Conservation (phyloP, 2,329 filamentous ascomycete genomes). For the Leptographium radiaticola region DNA sequence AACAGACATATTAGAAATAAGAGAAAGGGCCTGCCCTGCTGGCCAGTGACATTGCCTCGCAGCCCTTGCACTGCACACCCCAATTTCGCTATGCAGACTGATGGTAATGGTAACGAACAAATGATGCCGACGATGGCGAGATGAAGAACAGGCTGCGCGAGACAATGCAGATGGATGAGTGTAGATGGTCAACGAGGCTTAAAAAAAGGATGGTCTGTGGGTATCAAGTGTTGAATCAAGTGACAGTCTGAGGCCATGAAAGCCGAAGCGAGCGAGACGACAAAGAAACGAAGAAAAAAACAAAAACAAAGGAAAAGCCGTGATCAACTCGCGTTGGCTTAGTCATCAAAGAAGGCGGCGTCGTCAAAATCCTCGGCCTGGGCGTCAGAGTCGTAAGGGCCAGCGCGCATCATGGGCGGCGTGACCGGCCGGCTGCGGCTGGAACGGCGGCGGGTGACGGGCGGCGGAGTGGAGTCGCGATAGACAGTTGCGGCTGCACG, state of each 20-base stretch:
- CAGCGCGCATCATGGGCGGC: slow-evolving; percentile 47
- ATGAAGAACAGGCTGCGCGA: not conserved
- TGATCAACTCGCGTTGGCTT: not conserved
- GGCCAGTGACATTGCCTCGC: not conserved
- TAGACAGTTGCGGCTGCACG: slow-evolving; percentile 16
- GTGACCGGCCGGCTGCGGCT: slow-evolving; percentile 32
- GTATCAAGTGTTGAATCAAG: slow-evolving; percentile 1
- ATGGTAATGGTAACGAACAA: not conserved
- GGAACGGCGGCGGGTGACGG: slow-evolving; percentile 19
- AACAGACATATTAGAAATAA: not conserved
- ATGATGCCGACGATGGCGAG: not conserved
- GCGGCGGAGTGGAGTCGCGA: slow-evolving; percentile 25
- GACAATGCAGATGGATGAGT: not conserved
- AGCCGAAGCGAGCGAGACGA: not conserved
- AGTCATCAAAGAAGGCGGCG: slow-evolving; percentile 43
- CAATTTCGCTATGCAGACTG: not conserved
- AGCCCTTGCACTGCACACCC: not conserved
- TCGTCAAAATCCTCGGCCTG: slow-evolving; percentile 46
- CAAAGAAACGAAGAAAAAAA: not conserved
- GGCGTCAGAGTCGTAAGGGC: slow-evolving; percentile 49
- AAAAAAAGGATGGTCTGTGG: not conserved
- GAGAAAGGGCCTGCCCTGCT: not conserved
- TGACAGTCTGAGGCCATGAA: not conserved
- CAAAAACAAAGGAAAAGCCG: not conserved
- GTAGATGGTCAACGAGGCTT: not conserved